These are phyloP conservation scores for Protea cynaroides DNA, from an alignment of 164 flowering plant species.

Conservation along the genomic window DNA sequence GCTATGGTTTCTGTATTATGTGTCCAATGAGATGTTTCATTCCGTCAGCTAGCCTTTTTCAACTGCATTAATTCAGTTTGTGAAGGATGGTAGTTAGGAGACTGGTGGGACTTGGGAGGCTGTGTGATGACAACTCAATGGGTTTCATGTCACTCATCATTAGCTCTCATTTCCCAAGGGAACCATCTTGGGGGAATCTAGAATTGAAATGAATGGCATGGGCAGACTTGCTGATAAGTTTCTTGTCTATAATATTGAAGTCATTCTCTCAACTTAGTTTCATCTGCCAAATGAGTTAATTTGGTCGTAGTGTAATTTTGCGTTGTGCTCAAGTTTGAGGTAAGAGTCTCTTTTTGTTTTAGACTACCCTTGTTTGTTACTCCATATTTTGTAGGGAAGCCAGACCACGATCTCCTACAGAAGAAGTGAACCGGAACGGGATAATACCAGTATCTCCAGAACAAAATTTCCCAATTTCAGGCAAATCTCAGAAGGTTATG, in stretches of 20 bases:
- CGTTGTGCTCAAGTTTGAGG: not conserved
- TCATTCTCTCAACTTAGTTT: too few species aligned
- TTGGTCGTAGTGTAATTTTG: not conserved
- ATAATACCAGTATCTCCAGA: conserved; percentile 34
- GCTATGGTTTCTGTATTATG: too few species aligned
- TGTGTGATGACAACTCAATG: too few species aligned
- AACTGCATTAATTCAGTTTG: too few species aligned
- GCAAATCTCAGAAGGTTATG: conserved; percentile 15
- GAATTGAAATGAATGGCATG: not conserved
- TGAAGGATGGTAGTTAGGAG: too few species aligned
- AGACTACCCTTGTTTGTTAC: not conserved
- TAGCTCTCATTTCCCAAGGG: too few species aligned
- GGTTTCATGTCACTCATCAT: too few species aligned
- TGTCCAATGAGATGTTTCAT: too few species aligned
- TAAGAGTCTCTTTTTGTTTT: not conserved
- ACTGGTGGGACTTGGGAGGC: too few species aligned
- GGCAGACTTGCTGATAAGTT: too few species aligned
- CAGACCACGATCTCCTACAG: conserved; percentile 23
- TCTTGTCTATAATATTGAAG: too few species aligned
- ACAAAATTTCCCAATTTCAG: conserved; percentile 7
- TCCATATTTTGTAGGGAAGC: conserved; percentile 25
- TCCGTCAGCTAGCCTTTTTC: too few species aligned
- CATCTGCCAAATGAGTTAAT: not conserved
- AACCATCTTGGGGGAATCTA: not conserved
- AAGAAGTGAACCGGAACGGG: conserved; percentile 30